Evolutionary conservation across 257 asterid genomes (phyloP).

Genomic region (Solanum ossicruentum): DNA sequence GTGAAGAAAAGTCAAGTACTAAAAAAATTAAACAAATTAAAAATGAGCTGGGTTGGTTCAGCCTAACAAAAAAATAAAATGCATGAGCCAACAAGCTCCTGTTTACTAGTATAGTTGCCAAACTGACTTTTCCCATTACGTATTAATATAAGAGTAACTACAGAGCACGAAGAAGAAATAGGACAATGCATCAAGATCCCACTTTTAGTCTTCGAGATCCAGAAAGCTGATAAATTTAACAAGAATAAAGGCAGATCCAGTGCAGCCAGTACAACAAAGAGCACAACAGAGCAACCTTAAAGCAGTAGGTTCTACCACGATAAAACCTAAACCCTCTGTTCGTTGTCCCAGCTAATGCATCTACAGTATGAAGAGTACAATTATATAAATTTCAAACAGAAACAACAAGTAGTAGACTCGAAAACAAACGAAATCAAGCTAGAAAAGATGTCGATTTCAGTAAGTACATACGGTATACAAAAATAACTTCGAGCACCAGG

Average conservation of each 20-base stretch:
- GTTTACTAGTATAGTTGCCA: not conserved
- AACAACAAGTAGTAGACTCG: not conserved
- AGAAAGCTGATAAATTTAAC: not conserved
- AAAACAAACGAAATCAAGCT: not conserved
- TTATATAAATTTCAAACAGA: not conserved
- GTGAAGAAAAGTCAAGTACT: not conserved
- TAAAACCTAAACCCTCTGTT: constrained; percentile 15
- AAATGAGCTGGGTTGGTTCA: not conserved
- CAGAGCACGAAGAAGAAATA: not conserved
- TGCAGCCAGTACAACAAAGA: constrained; percentile 8
- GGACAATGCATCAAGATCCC: constrained; percentile 3
- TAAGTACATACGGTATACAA: not conserved
- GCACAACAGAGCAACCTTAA: not conserved
- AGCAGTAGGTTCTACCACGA: not conserved
- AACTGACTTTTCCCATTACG: not conserved
- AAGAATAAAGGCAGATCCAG: constrained; percentile 13
- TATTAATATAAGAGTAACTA: not conserved
- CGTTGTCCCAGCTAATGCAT: not conserved
- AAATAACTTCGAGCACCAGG: not conserved
- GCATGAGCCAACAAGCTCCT: not conserved
- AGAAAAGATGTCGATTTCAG: not conserved
- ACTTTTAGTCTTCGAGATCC: constrained; percentile 7
- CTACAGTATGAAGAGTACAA: not conserved
- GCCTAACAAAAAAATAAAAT: not conserved
- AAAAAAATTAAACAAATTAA: not conserved